Base-by-base conservation (phyloP, 345 rosid genomes). In the Alliaria petiolata region DNA sequence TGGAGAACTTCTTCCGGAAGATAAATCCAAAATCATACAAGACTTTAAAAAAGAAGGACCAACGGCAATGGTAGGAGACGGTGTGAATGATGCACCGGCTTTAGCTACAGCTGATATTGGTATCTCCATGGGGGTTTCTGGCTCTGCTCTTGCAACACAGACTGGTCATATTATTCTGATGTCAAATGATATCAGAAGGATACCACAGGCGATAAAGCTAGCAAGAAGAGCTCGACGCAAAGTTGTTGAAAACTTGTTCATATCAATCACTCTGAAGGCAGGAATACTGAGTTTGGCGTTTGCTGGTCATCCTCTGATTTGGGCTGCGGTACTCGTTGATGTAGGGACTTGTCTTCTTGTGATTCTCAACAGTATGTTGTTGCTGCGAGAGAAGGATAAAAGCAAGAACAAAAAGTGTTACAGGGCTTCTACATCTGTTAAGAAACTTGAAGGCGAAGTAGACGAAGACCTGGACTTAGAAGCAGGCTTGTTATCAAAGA, bases 291-390 rank as follows among this genome's bases (percentile, higher is more conserved):
- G 65, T 43, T 69, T 95, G 82, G 97, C 96, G 0, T 62, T 91
- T 51, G 85, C 84, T 9, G 99, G 95, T 30, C 89, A 91, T 59
- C 99, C 99, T 0, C 69, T 89, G 50, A 75, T 95, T 47, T 95
- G 99, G 99, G 97, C 96, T 0, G 99, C 98, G 0, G 97, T 92
- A 51, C 92, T 95, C 0, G 81, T 85, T 2, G 99, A 95, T 79
- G 89, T 87, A 0, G 99, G 87, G 3, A 90, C 99, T n/a, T 95
- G 98, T 76, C 9, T 95, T 62, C 49, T 95, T 1, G 99, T 95
- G 69, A 89, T 95, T 25, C 65, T 85, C 4, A 95, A 88, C 67
- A 95, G 99, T 72, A 91, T 88, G 99, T 76, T 83, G 13, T 80
- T 91, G 43, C 44, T 95, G 62, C 76, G 74, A 53, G 86, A 64